A percentile compares a stretch with the other conserved stretches of the same genome.
These are phyloP conservation scores for Phlebiopsis flavidoalba DNA, from an alignment of 768 basidiomycete species.

Conservation along the genomic window DNA sequence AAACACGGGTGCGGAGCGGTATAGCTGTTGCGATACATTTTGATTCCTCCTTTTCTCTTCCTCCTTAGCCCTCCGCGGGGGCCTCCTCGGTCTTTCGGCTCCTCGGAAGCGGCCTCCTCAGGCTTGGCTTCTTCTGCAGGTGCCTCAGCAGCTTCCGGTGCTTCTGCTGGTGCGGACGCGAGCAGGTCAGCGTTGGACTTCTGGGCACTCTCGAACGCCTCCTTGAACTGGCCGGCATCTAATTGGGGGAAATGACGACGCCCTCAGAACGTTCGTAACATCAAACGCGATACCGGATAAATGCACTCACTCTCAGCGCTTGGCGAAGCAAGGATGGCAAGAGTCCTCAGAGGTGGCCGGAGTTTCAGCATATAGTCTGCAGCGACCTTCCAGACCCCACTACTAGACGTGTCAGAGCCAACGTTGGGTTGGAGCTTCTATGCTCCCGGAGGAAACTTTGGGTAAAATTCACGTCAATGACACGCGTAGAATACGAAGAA, in stretches of 20 bases:
- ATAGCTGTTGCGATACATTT: constrained; percentile 9
- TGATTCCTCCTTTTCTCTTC: constrained; percentile 34
- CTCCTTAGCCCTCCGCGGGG: constrained; percentile 21
- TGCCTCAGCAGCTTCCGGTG: constrained; percentile 18
- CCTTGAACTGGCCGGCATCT: constrained; percentile 89
- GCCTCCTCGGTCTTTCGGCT: constrained; percentile 26
- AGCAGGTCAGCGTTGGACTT: constrained; percentile 52
- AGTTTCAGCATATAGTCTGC: constrained; percentile 94
- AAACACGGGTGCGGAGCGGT: constrained; percentile 6
- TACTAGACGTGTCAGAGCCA: constrained; percentile 96
- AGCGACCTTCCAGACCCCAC: constrained; percentile 98
- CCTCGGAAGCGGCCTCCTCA: constrained; percentile 29
- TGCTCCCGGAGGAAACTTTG: constrained; percentile 79
- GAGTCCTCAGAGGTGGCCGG: constrained; percentile 90
- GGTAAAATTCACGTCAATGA: background rate
- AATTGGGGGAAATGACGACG: background rate
- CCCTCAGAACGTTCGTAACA: background rate
- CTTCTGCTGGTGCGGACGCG: constrained; percentile 20
- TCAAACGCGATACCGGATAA: background rate
- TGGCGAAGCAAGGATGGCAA: constrained; percentile 98
- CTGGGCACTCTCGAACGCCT: constrained; percentile 83
- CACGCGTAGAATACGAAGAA: background rate
- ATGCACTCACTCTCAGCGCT: constrained; percentile 78
- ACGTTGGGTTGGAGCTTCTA: constrained; percentile 97
- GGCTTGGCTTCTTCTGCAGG: constrained; percentile 24